These are phyloP conservation scores for Apophysomyces ossiformis DNA, from an alignment of 371 early-diverging fungal species.

Conservation along the genomic window DNA sequence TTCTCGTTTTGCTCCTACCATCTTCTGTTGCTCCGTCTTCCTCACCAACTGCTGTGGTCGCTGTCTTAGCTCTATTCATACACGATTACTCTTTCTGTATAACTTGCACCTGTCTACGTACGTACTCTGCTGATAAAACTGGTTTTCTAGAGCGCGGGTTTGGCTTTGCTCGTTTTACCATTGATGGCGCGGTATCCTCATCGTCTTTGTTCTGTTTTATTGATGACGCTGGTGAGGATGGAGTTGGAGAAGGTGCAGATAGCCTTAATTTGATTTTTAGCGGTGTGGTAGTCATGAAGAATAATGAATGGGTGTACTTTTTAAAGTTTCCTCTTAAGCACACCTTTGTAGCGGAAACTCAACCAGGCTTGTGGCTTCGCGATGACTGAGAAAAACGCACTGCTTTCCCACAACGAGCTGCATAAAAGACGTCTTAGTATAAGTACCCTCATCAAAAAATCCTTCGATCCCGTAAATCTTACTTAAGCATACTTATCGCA, in stretches of 20 bases:
- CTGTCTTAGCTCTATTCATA: not conserved
- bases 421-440: no score
- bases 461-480: no score
- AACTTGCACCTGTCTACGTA: not conserved
- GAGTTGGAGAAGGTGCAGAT: conserved; percentile 1
- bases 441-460: no score
- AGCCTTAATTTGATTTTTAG: not conserved
- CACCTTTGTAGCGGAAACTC: not conserved
- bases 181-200: not conserved
- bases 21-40: not conserved
- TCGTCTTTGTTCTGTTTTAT: not conserved
- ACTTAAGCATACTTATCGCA: no score
- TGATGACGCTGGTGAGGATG: conserved; percentile 1
- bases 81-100: not conserved
- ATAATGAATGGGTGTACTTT: not conserved
- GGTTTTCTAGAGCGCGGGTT: conserved; percentile 5
- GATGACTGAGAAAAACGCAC: not conserved
- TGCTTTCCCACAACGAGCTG: not conserved
- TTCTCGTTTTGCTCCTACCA: not conserved
- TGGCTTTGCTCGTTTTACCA: not conserved
- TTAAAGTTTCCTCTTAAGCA: not conserved
- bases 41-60: not conserved
- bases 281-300: not conserved
- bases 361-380: not conserved
- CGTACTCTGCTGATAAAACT: conserved; percentile 7